Percentiles rank a stretch among this genome's conserved stretches.
phyloP scores from a whole-genome alignment of 2,329 filamentous ascomycete genomes.

The Ceratocystis destructans region DNA sequence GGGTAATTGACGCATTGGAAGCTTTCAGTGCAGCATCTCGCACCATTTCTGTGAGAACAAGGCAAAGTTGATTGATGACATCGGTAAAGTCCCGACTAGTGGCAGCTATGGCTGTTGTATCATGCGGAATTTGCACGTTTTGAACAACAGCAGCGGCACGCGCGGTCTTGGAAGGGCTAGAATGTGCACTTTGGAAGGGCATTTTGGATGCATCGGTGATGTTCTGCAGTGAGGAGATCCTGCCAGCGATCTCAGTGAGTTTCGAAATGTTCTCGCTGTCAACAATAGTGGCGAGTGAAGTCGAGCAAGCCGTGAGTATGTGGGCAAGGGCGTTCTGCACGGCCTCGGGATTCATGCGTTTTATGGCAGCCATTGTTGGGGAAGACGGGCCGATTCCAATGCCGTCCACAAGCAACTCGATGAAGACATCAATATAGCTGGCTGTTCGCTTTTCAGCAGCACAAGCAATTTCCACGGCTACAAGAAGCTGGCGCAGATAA shows the following conservation, averaged over 20 bases:
- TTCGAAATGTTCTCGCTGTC: constrained; percentile 22
- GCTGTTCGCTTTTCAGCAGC: constrained; percentile 12
- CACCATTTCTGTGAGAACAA: constrained; percentile 24
- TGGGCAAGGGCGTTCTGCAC: constrained; percentile 31
- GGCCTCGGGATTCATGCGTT: constrained; percentile 43
- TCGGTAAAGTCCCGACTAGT: constrained; percentile 58
- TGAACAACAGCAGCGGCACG: constrained; percentile 70
- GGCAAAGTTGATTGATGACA: constrained; percentile 37
- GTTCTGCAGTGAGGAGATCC: constrained; percentile 25
- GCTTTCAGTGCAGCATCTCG: constrained; percentile 27
- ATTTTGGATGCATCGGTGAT: constrained; percentile 32
- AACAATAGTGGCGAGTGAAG: constrained; percentile 29
- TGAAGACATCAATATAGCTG: constrained; percentile 31
- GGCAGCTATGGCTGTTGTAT: constrained; percentile 55
- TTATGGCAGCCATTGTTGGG: constrained; percentile 43
- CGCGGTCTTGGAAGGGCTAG: constrained; percentile 53
- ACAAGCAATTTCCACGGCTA: constrained; percentile 12
- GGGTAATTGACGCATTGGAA: constrained; percentile 5
- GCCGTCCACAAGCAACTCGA: constrained; percentile 45
- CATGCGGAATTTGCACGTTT: constrained; percentile 64
- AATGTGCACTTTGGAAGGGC: constrained; percentile 43
- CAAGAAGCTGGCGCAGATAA: constrained; percentile 11
- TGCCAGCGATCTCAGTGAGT: constrained; percentile 24
- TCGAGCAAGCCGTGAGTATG: constrained; percentile 28
- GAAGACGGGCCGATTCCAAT: constrained; percentile 39